phyloP scores from a whole-genome alignment of 2,329 filamentous ascomycete species.

The Nigrospora osmanthi region DNA sequence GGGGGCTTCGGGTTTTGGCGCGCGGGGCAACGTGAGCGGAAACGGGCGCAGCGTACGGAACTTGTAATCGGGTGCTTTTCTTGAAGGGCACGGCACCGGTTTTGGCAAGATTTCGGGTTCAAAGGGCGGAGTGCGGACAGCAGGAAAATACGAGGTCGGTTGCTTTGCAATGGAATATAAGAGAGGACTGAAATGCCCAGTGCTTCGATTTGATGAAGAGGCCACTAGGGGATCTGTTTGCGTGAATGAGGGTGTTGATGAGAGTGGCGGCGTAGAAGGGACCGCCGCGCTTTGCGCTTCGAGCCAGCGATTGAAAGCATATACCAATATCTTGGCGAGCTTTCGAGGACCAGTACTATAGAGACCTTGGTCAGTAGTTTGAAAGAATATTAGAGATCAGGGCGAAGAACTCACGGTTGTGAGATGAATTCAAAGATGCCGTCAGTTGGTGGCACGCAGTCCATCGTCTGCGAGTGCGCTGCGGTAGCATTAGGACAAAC shows the following conservation, averaged over 20 bases:
- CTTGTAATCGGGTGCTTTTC: no score
- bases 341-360: not conserved
- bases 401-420: not conserved
- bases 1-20: not conserved
- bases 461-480: not conserved
- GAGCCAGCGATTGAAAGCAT: not conserved
- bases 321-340: not conserved
- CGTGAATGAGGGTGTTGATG: no score
- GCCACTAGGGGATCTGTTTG: no score
- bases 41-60: not conserved
- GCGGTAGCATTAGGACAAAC: not conserved
- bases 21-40: not conserved
- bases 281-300: not conserved
- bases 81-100: no score
- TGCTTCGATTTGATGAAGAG: no score
- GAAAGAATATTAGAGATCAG: not conserved
- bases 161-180: not conserved
- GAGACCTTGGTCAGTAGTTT: not conserved
- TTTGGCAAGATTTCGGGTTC: no score
- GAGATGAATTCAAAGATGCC: slow-evolving; percentile 1
- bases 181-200: no score
- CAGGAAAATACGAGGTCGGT: not conserved
- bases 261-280: not conserved
- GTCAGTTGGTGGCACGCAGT: not conserved
- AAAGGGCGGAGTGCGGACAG: no score